These are phyloP conservation scores for Zygosaccharomyces rouxii DNA, from an alignment of 805 yeast genomes.

Conservation along the genomic window DNA sequence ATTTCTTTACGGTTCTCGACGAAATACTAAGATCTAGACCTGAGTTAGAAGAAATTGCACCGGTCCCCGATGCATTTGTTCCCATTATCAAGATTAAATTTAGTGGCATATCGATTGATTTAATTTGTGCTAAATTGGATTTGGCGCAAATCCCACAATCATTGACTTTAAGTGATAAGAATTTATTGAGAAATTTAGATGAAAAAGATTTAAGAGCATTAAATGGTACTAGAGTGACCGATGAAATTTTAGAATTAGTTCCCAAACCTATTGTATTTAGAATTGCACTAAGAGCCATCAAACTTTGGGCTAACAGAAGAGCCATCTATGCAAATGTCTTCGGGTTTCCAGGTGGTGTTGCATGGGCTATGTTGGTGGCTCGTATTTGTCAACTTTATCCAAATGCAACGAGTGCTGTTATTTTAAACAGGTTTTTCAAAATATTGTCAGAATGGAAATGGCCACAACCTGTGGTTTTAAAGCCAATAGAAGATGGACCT, in stretches of 20 bases:
- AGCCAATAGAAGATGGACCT: constrained; percentile 95
- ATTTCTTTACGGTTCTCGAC: constrained; percentile 80
- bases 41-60: constrained; percentile 84
- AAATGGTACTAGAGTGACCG: constrained; percentile 96
- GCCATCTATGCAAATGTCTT: constrained; percentile 91
- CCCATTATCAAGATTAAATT: constrained; percentile 90
- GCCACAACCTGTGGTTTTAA: constrained; percentile 96
- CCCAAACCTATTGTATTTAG: constrained; percentile 92
- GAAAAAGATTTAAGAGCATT: constrained; percentile 86
- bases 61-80: constrained; percentile 97
- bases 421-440: constrained; percentile 83
- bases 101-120: constrained; percentile 88
- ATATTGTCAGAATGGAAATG: constrained; percentile 89
- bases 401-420: constrained; percentile 88
- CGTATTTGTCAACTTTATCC: constrained; percentile 95
- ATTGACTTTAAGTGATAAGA: constrained; percentile 77
- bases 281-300: constrained; percentile 86
- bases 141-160: constrained; percentile 76
- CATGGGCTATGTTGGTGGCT: constrained; percentile 99
- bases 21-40: constrained; percentile 63
- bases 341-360: constrained; percentile 99
- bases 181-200: constrained; percentile 78
- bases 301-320: constrained; percentile 94
- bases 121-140: constrained; percentile 78
- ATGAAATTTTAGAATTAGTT: constrained; percentile 81